Percentiles rank a stretch among this genome's conserved stretches.
These are phyloP conservation scores for Yueomyces sinensis DNA, from an alignment of 805 yeast species.

Conservation along the genomic window DNA sequence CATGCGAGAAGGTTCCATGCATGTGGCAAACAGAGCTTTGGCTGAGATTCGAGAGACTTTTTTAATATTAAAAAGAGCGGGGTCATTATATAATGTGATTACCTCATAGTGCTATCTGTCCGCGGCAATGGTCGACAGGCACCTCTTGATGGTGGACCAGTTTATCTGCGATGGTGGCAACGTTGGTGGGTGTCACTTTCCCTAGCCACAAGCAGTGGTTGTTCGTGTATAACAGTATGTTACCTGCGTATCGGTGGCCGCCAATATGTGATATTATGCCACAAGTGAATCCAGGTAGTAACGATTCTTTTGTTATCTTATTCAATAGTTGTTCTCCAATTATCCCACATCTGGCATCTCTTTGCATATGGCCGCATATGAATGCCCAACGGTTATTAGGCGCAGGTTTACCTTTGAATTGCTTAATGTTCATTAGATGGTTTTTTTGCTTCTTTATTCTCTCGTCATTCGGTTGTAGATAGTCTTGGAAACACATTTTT, in stretches of 20 bases:
- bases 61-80: too few relatives aligned
- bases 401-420: too few relatives aligned
- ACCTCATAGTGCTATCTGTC: too few relatives aligned
- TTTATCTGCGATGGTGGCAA: conserved; percentile 57
- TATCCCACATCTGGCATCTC: conserved; percentile 18
- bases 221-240: conserved; percentile 40
- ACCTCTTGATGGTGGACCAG: too few relatives aligned
- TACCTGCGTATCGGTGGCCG: conserved; percentile 81
- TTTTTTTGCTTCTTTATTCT: background rate
- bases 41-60: too few relatives aligned
- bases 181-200: conserved; percentile 47
- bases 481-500: conserved; percentile 1
- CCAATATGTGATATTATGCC: conserved; percentile 68
- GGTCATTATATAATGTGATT: too few relatives aligned
- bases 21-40: too few relatives aligned
- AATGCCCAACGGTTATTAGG: too few relatives aligned
- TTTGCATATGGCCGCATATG: conserved; percentile 17
- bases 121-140: too few relatives aligned
- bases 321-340: conserved; percentile 10
- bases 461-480: background rate
- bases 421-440: conserved; percentile 1
- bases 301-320: conserved; percentile 3
- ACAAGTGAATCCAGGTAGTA: conserved; percentile 23
- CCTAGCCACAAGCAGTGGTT: conserved; percentile 54
- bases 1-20: too few relatives aligned